Conservation (phyloP, 2,329 filamentous ascomycete species). For the Monosporascus sp. region DNA sequence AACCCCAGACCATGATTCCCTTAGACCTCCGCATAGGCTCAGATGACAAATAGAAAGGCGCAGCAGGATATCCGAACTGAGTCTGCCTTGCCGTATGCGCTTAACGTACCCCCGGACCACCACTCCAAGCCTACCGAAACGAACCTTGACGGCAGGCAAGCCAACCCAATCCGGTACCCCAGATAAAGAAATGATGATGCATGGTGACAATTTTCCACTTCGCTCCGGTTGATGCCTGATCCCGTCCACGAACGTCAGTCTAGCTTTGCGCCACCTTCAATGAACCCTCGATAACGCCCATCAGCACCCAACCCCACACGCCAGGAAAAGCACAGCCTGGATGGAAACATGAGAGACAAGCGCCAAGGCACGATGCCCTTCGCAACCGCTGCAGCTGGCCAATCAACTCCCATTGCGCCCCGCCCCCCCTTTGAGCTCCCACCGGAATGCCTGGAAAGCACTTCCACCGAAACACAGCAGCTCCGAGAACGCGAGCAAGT, state of each 20-base stretch:
- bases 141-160: background rate
- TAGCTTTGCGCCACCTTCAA: background rate
- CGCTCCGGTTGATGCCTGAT: background rate
- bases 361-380: background rate
- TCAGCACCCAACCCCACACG: background rate
- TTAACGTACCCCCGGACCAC: background rate
- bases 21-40: no score
- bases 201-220: background rate
- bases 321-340: background rate
- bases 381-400: background rate
- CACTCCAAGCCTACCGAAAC: background rate
- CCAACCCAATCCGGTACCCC: background rate
- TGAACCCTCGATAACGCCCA: background rate
- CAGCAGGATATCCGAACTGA: background rate
- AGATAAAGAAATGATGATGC: background rate
- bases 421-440: background rate
- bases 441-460: background rate
- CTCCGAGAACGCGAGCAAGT: background rate
- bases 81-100: background rate
- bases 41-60: background rate
- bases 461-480: background rate
- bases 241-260: background rate
- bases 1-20: no score
- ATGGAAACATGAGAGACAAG: background rate
- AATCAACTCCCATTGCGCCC: background rate